Evolutionary conservation across 2,329 filamentous ascomycete species (phyloP).

Genomic region (Diaporthe australafricana): DNA sequence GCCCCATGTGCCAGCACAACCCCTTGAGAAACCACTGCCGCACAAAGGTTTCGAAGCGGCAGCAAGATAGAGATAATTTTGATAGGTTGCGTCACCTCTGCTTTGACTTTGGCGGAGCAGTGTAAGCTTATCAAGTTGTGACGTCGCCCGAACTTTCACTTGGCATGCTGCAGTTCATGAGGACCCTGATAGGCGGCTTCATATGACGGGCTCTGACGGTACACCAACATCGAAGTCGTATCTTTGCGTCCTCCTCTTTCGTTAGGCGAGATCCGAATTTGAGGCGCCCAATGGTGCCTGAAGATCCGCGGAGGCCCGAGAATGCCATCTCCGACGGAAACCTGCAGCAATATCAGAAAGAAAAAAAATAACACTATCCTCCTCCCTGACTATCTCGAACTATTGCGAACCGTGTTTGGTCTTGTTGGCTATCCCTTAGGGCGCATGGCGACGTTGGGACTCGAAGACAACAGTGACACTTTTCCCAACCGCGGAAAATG

Average conservation of each 20-base stretch:
- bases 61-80: neutral
- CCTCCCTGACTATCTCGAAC: no score
- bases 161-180: neutral
- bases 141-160: constrained; percentile 7
- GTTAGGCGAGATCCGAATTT: neutral
- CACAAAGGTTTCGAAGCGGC: neutral
- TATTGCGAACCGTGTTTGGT: no score
- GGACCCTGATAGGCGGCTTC: no score
- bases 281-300: no score
- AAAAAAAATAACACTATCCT: no score
- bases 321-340: neutral
- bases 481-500: neutral
- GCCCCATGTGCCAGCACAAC: neutral
- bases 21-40: neutral
- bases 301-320: no score
- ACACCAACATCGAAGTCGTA: neutral
- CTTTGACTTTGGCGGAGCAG: neutral
- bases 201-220: no score
- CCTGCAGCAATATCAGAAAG: neutral
- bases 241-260: neutral
- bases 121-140: neutral
- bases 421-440: neutral
- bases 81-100: neutral
- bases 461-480: neutral
- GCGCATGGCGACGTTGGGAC: neutral